Conservation (phyloP, 768 basidiomycete species). For the Suillus paluster region DNA sequence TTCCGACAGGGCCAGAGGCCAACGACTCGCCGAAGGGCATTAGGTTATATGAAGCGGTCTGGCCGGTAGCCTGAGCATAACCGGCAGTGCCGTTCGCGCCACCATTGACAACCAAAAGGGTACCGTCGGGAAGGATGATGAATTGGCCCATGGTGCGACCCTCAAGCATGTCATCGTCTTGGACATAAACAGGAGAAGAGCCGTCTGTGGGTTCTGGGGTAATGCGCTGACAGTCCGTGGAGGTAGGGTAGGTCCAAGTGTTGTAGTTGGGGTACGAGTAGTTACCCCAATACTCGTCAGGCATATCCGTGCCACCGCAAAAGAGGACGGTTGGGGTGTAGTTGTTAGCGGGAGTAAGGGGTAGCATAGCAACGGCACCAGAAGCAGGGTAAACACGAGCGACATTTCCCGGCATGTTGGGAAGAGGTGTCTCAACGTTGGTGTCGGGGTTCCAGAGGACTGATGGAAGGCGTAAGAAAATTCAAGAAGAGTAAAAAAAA, state of each 20-base stretch:
- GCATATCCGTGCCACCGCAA: constrained; percentile 88
- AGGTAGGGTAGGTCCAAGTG: constrained; percentile 74
- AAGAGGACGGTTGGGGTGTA: constrained; percentile 86
- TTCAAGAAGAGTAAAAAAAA: background rate
- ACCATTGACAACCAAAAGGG: constrained; percentile 82
- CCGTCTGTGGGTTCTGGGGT: constrained; percentile 84
- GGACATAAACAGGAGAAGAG: constrained; percentile 57
- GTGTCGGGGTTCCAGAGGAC: constrained; percentile 55
- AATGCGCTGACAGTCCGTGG: constrained; percentile 77
- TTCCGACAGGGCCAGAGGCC: constrained; percentile 77
- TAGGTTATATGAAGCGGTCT: constrained; percentile 41
- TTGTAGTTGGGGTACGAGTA: constrained; percentile 75
- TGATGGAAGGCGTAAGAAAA: constrained; percentile 15
- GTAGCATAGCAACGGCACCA: constrained; percentile 87
- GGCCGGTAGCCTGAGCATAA: constrained; percentile 63
- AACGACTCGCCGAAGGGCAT: constrained; percentile 79
- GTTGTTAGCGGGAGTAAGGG: constrained; percentile 87
- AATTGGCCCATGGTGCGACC: constrained; percentile 93
- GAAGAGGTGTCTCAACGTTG: constrained; percentile 66
- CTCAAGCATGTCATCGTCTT: constrained; percentile 78
- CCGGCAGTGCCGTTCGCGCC: constrained; percentile 88
- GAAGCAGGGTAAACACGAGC: constrained; percentile 90
- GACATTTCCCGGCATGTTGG: constrained; percentile 73
- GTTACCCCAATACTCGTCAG: constrained; percentile 73
- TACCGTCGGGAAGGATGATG: constrained; percentile 79